Evolutionary conservation across 2,329 filamentous ascomycete species (phyloP), one percentile per base, ranked within the genome.

Genomic region (Cladophialophora bantiana): DNA sequence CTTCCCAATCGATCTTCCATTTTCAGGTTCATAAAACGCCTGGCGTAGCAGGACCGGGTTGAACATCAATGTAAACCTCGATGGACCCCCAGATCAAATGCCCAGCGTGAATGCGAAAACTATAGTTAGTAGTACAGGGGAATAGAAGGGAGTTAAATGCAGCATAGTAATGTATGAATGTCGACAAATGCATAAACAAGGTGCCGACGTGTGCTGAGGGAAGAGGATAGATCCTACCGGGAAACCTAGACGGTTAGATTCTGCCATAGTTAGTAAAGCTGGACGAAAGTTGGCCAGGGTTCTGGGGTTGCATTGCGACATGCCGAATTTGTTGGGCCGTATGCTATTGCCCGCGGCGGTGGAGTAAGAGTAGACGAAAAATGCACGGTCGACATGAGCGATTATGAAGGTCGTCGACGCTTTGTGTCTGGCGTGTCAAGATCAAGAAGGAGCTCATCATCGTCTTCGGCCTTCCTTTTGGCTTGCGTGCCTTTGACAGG

Each of bases 391-490:
- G 31, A 42, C 52, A 12, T 6, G 18, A 42, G 5, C 13, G 31
- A 35, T 66, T 50, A 68, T 20, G 70, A 72, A 32, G 70, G 66
- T 32, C 70, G 66, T 35, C 59, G 68, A 36, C 71, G 67, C 56
- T 73, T 73, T n/a, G 69, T 59, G 10, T 72, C 67, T 10, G 72
- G 72, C 3, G 70, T 73, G 40, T 70, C 67, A 20, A 70, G 50
- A 34, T 71, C 69, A 6, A 73, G 59, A 31, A 66, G 40, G 45
- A 71, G 36, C 40, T 73, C 72, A 48, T 73, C 69, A 15, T 71
- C 72, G 20, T 71, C 69, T 20, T 62, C 66, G 31, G 62, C 67
- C 45, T 73, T 73, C 52, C 72, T 71, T 62, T 73, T 73, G n/a
- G 58, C 54, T 10, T 59, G 60, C n/a, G 56, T 63, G 35, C 12